These are phyloP conservation scores for Termitomyces sp. DNA, from an alignment of 768 basidiomycete species.

Conservation along the genomic window DNA sequence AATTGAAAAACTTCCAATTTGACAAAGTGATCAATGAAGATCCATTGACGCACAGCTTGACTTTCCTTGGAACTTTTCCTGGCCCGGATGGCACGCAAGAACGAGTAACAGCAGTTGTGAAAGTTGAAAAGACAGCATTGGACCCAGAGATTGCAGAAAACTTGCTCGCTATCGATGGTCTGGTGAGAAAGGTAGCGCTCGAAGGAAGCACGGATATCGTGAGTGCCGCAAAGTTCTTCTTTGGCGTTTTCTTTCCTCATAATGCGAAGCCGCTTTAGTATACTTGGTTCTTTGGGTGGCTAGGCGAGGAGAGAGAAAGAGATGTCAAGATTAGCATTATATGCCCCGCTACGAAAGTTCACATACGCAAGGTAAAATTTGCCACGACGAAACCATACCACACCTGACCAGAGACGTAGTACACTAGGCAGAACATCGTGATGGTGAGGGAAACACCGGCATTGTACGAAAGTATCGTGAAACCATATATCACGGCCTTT, in stretches of 20 bases:
- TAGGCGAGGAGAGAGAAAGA: conserved; percentile 31
- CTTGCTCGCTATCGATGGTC: conserved; percentile 33
- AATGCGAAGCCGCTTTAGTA: background rate
- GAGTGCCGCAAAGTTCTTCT: conserved; percentile 18
- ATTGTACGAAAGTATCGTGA: conserved; percentile 66
- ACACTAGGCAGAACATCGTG: conserved; percentile 65
- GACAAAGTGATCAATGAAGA: conserved; percentile 62
- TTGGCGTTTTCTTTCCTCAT: background rate
- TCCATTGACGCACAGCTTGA: conserved; percentile 55
- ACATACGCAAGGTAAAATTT: conserved; percentile 70
- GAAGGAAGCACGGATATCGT: conserved; percentile 71
- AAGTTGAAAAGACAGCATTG: conserved; percentile 74
- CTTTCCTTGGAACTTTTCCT: conserved; percentile 65
- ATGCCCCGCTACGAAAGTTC: conserved; percentile 85
- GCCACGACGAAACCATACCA: background rate
- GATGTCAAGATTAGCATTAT: conserved; percentile 86
- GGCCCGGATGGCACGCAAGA: conserved; percentile 12
- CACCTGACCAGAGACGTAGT: conserved; percentile 37
- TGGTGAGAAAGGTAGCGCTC: conserved; percentile 40
- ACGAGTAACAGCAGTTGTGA: conserved; percentile 59
- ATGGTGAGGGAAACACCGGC: conserved; percentile 85
- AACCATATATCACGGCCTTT: conserved; percentile 76
- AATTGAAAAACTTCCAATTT: conserved; percentile 48
- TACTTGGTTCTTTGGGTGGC: background rate
- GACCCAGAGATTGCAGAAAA: conserved; percentile 33